These are phyloP conservation scores for Aspergillus sp. DNA, from an alignment of 2,329 filamentous ascomycete genomes.

Conservation along the genomic window DNA sequence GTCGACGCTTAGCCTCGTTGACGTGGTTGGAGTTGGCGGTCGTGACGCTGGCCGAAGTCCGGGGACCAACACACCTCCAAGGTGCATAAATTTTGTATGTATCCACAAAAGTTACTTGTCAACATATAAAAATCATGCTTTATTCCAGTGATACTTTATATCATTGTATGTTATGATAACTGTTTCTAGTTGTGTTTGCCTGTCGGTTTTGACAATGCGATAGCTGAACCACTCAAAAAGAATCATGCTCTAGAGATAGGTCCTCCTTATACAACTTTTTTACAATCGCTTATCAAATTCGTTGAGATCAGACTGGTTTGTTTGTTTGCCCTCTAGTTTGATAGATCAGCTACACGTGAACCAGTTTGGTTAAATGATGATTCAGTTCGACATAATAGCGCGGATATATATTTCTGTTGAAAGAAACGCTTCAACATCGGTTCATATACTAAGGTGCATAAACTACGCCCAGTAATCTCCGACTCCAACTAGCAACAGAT, in stretches of 20 bases:
- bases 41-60: conserved; percentile 29
- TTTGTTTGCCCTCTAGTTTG: too few relatives aligned
- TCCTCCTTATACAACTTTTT: too few relatives aligned
- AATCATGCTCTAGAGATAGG: too few relatives aligned
- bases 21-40: conserved; percentile 34
- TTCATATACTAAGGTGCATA: not conserved
- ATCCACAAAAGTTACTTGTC: not conserved
- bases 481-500: not conserved
- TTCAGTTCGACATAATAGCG: too few relatives aligned
- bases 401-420: not conserved
- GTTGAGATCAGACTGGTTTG: too few relatives aligned
- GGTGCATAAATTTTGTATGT: not conserved
- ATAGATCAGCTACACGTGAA: too few relatives aligned
- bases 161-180: not conserved
- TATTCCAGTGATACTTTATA: not conserved
- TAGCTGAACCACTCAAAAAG: not conserved
- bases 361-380: too few relatives aligned
- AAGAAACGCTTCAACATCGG: not conserved
- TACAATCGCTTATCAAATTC: too few relatives aligned
- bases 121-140: not conserved
- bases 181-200: not conserved
- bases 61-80: conserved; percentile 8
- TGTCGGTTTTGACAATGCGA: not conserved
- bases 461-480: not conserved
- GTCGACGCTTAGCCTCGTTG: conserved; percentile 17